phyloP scores from a whole-genome alignment of 176 grass and related monocot genomes.

The Juncus effusus region DNA sequence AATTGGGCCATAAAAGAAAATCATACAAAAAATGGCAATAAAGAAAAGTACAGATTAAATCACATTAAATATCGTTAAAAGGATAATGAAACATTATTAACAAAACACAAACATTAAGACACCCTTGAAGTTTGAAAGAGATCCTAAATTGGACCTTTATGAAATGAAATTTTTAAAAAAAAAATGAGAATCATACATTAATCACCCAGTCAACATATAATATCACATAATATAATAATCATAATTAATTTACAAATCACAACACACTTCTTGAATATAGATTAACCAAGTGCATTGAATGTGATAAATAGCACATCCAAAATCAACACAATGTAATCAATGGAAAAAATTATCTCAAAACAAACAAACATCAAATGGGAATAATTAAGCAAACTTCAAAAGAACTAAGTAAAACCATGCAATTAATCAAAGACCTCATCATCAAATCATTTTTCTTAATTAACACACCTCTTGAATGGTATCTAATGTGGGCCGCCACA shows the following conservation, averaged over 20 bases:
- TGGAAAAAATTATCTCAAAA: background rate
- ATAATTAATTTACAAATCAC: slow-evolving; percentile 4
- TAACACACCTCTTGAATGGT: slow-evolving; percentile 72
- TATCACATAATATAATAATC: background rate
- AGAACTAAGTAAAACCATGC: background rate
- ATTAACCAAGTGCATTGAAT: no score
- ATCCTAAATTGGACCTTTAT: no score
- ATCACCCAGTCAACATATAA: no score
- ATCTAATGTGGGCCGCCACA: slow-evolving; percentile 66
- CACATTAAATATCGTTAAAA: no score
- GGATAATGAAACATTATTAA: no score
- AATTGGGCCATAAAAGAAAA: no score
- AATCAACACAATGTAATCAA: background rate
- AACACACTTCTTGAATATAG: background rate
- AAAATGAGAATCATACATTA: no score
- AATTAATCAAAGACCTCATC: slow-evolving; percentile 8
- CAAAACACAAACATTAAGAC: no score
- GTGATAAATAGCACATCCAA: background rate
- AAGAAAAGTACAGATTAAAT: no score
- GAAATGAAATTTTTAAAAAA: no score
- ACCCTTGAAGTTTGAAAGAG: no score
- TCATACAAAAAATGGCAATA: no score
- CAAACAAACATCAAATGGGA: background rate
- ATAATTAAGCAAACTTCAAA: background rate
- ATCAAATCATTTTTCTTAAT: slow-evolving; percentile 4